Base-by-base conservation (phyloP, 2,329 filamentous ascomycete genomes). In the Penicillium sp. region DNA sequence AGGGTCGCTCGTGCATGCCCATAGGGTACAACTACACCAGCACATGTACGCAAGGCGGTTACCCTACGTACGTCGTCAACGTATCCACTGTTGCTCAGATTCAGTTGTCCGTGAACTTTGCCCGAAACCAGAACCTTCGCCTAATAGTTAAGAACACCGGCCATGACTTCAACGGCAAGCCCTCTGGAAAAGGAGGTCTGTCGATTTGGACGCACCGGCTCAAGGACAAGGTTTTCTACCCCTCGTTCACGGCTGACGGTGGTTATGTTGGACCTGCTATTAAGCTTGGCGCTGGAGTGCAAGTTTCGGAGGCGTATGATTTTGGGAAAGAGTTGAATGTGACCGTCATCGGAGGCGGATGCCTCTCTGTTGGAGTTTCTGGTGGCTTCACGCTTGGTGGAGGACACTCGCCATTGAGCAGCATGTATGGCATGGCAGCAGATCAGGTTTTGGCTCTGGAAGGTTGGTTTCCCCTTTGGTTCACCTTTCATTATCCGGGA, bases 401-500 rank as follows among this genome's bases (percentile, higher is more conserved):
- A 43, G 73, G 72, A 7, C 69, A 74, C 48, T 71, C 71, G 2
- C 69, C 70, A 0, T 49, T 74, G 24, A 58, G 64, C 4, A 75
- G 74, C 6, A 64, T 61, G 38, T 78, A 75, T 45, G 81, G 81
- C 17, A 67, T 84, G 2, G 75, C 69, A 21, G 77, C 78, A 0
- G 80, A 84, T 55, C 74, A 83, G 41, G 72, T 75, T 0, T 67
- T 83, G 15, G 65, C 70, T 28, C 65, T 75, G 52, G 69, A 79
- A 53, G 57, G 57, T 56, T 46, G 43, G 46, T 24, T 2, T 4
- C 28, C 33, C 24, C 21, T 32, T 19, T 9, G 9, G 15, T 12
- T 7, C 4, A 5, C n/a, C n/a, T n/a, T n/a, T n/a, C n/a, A n/a
- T n/a, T n/a, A n/a, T n/a, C n/a, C 15, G 21, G 13, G 3, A 32